A percentile compares a stretch with the other conserved stretches of the same genome.
These are phyloP conservation scores for Fagopyrum homotropicum DNA, from an alignment of 148 eudicot genomes.

Conservation along the genomic window DNA sequence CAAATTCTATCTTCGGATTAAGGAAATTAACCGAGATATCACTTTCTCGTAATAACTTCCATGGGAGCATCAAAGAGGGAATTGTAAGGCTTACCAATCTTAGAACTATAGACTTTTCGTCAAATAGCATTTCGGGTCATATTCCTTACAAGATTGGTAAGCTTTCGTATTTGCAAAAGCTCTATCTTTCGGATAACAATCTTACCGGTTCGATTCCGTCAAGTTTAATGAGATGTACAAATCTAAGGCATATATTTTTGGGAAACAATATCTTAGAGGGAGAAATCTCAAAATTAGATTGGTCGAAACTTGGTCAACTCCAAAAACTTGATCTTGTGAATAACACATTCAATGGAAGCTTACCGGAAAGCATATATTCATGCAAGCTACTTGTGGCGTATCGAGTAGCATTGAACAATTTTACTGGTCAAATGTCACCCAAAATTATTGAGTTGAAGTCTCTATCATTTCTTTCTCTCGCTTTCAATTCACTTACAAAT, in stretches of 20 bases:
- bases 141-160: constrained; percentile 54
- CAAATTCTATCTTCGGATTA: background rate
- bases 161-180: constrained; percentile 44
- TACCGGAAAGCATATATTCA: constrained; percentile 28
- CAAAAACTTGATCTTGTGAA: background rate
- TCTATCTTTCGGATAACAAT: constrained; percentile 58
- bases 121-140: constrained; percentile 21
- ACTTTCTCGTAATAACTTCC: background rate
- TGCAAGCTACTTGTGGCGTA: constrained; percentile 66
- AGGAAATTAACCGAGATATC: background rate
- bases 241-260: constrained; percentile 39
- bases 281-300: constrained; percentile 58
- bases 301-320: constrained; percentile 45
- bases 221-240: constrained; percentile 60
- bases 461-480: background rate
- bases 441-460: too few relatives aligned
- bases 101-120: too few relatives aligned
- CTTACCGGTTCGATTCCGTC: constrained; percentile 55
- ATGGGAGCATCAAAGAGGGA: too few relatives aligned
- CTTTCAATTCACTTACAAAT: background rate
- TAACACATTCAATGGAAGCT: too few relatives aligned
- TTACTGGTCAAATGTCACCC: constrained; percentile 33
- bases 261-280: constrained; percentile 61
- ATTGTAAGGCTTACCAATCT: too few relatives aligned
- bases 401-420: constrained; percentile 48